Evolutionary conservation across 352 stramenopile species (phyloP).

Genomic region (Phytopythium aichiense): DNA sequence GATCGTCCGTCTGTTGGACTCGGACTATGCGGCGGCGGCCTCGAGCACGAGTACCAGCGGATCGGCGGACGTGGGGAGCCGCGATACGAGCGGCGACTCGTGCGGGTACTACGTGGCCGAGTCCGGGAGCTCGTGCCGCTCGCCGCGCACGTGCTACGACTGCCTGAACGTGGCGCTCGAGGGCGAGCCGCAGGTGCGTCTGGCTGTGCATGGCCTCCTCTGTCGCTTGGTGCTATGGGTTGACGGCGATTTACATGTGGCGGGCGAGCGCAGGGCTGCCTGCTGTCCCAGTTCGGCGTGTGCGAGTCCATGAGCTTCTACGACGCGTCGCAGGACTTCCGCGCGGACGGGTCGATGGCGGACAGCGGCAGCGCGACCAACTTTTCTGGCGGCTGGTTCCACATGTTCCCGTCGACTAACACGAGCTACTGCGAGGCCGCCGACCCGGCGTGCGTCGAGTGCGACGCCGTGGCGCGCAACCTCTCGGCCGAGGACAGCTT

Average conservation of each 20-base stretch:
- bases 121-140: conserved; percentile 25
- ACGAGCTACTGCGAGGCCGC: conserved; percentile 43
- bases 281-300: conserved; percentile 35
- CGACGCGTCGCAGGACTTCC: conserved; percentile 32
- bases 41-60: background rate
- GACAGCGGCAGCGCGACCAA: conserved; percentile 37
- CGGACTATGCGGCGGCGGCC: background rate
- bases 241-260: background rate
- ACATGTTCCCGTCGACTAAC: conserved; percentile 43
- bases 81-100: conserved; percentile 19
- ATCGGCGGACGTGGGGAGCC: background rate
- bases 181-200: conserved; percentile 21
- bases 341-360: conserved; percentile 21
- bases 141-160: conserved; percentile 51
- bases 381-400: conserved; percentile 34
- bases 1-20: background rate
- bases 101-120: conserved; percentile 47
- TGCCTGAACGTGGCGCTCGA: conserved; percentile 42
- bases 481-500: conserved; percentile 32
- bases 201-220: background rate
- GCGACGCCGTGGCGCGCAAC: conserved; percentile 32
- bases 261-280: conserved; percentile 21
- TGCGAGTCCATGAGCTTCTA: conserved; percentile 50
- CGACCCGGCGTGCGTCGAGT: conserved; percentile 38
- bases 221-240: background rate